These are phyloP conservation scores for Sequoiadendron giganteum DNA, from an alignment of 75 land plant genomes.

Conservation along the genomic window DNA sequence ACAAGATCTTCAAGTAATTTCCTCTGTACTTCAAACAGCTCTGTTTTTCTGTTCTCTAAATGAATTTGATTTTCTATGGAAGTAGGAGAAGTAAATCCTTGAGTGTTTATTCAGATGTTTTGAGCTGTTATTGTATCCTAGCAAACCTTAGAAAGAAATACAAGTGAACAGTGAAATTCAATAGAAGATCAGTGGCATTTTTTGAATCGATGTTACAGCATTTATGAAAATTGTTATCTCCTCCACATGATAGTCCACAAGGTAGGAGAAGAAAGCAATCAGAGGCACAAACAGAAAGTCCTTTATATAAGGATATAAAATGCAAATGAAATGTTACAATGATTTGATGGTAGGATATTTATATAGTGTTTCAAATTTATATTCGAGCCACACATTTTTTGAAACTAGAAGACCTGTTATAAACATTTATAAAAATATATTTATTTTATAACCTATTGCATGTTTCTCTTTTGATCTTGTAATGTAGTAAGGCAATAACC, in stretches of 20 bases:
- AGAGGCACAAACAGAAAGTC: neutral
- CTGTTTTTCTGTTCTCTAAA: neutral
- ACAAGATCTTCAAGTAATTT: slow-evolving; percentile 83
- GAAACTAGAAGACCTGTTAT: neutral
- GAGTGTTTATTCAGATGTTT: neutral
- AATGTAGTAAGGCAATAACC: neutral
- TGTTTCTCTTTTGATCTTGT: neutral
- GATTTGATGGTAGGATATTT: neutral
- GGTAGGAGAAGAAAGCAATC: neutral
- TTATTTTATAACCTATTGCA: neutral
- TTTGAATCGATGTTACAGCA: neutral
- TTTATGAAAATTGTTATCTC: slow-evolving; percentile 1
- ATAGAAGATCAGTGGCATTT: neutral
- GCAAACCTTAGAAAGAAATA: neutral
- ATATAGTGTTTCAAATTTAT: neutral
- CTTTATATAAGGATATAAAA: neutral
- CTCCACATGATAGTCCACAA: neutral
- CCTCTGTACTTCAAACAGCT: neutral
- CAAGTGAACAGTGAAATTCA: neutral
- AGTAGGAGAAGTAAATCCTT: neutral
- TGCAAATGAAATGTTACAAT: neutral
- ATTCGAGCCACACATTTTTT: neutral
- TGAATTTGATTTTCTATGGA: neutral
- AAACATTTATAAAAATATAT: neutral
- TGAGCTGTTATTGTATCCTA: neutral